These are phyloP conservation scores for Fraxinus quadrangulata DNA, from an alignment of 257 asterid genomes.

Conservation along the genomic window DNA sequence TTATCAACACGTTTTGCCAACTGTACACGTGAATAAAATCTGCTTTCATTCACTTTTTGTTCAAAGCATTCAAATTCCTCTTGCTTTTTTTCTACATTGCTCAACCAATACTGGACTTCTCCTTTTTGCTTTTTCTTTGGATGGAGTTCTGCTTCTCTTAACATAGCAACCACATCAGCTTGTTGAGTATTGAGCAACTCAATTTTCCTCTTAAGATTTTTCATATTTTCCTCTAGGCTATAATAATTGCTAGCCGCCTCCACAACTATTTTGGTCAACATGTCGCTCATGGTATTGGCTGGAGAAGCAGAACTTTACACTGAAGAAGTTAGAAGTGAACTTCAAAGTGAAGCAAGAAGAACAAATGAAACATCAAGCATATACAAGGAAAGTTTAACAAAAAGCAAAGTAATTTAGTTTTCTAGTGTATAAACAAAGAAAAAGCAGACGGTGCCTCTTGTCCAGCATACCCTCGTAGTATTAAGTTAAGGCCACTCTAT, in stretches of 20 bases:
- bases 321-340: not conserved
- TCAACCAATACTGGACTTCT: not conserved
- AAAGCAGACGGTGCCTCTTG: too few species aligned
- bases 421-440: too few species aligned
- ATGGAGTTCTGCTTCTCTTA: conserved; percentile 28
- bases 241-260: conserved; percentile 5
- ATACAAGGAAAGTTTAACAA: too few species aligned
- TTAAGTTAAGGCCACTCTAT: too few species aligned
- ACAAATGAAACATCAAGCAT: too few species aligned
- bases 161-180: conserved; percentile 1
- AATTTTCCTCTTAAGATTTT: not conserved
- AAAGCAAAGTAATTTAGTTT: too few species aligned
- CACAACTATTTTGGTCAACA: conserved; percentile 22
- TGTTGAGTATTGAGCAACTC: conserved; percentile 2
- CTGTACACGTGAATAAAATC: not conserved
- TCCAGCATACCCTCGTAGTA: too few species aligned
- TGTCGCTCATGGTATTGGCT: conserved; percentile 16
- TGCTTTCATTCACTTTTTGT: not conserved
- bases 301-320: not conserved
- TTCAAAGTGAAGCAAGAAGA: not conserved
- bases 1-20: not conserved
- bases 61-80: not conserved
- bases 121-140: not conserved
- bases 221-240: not conserved
- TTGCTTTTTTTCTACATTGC: not conserved